Conservation (phyloP, 2,329 filamentous ascomycete species). For the Neoscytalidium dimidiatum region DNA sequence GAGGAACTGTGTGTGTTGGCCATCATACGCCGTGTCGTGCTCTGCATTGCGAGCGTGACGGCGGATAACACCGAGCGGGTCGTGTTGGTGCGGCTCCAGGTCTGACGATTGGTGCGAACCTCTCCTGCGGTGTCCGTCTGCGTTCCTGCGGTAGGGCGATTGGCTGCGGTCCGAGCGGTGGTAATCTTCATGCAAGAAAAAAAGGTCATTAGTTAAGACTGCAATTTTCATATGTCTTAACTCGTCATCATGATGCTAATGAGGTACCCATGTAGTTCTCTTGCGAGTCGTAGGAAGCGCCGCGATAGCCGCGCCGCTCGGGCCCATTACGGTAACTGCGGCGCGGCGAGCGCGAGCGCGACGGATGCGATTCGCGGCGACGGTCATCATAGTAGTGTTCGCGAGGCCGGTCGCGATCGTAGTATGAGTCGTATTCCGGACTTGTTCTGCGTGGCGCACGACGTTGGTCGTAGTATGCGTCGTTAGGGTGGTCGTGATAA, state of each 20-base stretch:
- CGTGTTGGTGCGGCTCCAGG: neutral
- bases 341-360: slow-evolving; percentile 17
- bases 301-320: slow-evolving; percentile 4
- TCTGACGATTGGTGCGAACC: slow-evolving; percentile 13
- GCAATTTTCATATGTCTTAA: slow-evolving; percentile 14
- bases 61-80: neutral
- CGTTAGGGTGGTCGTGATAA: neutral
- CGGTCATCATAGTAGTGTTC: neutral
- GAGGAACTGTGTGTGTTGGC: slow-evolving; percentile 21
- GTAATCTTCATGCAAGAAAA: slow-evolving; percentile 18
- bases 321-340: slow-evolving; percentile 5
- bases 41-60: slow-evolving; percentile 16
- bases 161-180: slow-evolving; percentile 14
- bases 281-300: slow-evolving; percentile 17
- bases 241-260: slow-evolving; percentile 20
- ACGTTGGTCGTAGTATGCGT: slow-evolving; percentile 4
- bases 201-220: slow-evolving; percentile 18
- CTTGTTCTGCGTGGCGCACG: neutral
- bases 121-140: slow-evolving; percentile 10
- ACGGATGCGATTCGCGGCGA: slow-evolving; percentile 1
- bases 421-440: slow-evolving; percentile 9
- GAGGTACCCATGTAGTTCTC: slow-evolving; percentile 19
- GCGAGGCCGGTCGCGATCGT: slow-evolving; percentile 11
- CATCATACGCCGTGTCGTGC: slow-evolving; percentile 25
- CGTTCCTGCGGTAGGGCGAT: slow-evolving; percentile 10